A percentile compares a stretch with the other conserved stretches of the same genome.
These are phyloP conservation scores for Gastrodia elata DNA, from an alignment of 106 monocot species.

Conservation along the genomic window DNA sequence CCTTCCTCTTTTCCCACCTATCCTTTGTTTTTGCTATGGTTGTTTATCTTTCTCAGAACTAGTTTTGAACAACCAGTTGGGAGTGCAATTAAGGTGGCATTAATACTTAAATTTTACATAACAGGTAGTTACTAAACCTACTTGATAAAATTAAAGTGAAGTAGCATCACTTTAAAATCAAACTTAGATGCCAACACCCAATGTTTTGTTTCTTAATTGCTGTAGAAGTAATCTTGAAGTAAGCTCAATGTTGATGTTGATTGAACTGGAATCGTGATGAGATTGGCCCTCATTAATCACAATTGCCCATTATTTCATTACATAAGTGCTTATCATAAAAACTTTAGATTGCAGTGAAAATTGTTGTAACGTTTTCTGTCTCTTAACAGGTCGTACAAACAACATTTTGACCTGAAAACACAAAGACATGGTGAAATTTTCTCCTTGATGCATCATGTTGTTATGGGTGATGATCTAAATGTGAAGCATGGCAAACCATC, in stretches of 20 bases:
- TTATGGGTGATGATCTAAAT: slow-evolving; percentile 84
- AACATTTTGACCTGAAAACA: slow-evolving; percentile 72
- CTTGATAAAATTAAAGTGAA: not conserved
- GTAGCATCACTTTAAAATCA: not conserved
- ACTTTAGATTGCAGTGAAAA: not conserved
- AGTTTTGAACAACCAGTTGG: no score
- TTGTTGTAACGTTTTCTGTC: not conserved
- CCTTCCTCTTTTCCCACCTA: no score
- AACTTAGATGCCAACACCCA: no score
- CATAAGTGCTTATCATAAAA: not conserved
- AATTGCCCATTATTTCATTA: not conserved
- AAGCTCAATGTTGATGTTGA: not conserved
- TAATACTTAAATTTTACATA: no score
- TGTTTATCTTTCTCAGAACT: no score
- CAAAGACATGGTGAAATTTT: slow-evolving; percentile 67
- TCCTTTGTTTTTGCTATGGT: no score
- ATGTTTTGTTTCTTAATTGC: not conserved
- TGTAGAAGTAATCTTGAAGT: not conserved
- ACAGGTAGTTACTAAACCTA: not conserved
- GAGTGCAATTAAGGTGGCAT: no score
- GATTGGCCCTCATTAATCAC: not conserved
- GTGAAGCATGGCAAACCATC: slow-evolving; percentile 86
- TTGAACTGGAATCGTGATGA: not conserved
- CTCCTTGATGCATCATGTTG: slow-evolving; percentile 81
- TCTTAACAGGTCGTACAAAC: slow-evolving; percentile 37